phyloP scores from a whole-genome alignment of 1,139 yeast genomes.

The Kodamaea sp. region DNA sequence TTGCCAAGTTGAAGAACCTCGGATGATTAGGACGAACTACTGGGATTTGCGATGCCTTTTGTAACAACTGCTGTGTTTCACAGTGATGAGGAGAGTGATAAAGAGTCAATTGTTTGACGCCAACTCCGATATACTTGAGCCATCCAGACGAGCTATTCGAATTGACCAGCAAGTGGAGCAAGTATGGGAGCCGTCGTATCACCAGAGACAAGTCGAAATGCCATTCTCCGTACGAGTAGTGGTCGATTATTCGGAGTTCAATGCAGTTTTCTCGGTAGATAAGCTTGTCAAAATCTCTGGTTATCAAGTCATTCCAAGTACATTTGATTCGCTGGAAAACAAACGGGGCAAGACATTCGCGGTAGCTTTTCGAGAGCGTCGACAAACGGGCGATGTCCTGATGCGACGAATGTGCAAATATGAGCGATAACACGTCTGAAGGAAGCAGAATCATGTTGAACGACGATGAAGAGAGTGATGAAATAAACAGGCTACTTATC shows the following conservation, averaged over 20 bases:
- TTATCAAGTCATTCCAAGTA: conserved; percentile 29
- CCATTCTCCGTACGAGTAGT: conserved; percentile 43
- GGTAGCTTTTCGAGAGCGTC: conserved; percentile 16
- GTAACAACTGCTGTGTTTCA: conserved; percentile 16
- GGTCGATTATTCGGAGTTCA: conserved; percentile 29
- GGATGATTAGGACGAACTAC: conserved; percentile 13
- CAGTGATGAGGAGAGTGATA: conserved; percentile 24
- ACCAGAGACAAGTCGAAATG: conserved; percentile 29
- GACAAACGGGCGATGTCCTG: conserved; percentile 28
- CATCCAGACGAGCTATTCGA: conserved; percentile 40
- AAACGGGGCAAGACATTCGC: conserved; percentile 19
- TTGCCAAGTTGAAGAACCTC: conserved; percentile 31
- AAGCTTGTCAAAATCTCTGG: conserved; percentile 7
- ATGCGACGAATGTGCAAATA: conserved; percentile 18
- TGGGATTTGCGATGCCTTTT: conserved; percentile 6
- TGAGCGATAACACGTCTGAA: conserved; percentile 23
- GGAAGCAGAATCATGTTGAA: conserved; percentile 23
- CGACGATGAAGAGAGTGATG: background rate
- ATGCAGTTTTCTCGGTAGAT: conserved; percentile 13
- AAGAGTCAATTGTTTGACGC: conserved; percentile 22
- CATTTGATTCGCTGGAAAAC: conserved; percentile 26
- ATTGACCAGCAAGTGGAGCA: conserved; percentile 26
- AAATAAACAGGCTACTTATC: too few relatives aligned
- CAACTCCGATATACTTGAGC: conserved; percentile 34
- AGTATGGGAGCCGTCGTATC: conserved; percentile 18